Evolutionary conservation across 495 filamentous ascomycete species (phyloP).

Genomic region (Penicillium salamii): DNA sequence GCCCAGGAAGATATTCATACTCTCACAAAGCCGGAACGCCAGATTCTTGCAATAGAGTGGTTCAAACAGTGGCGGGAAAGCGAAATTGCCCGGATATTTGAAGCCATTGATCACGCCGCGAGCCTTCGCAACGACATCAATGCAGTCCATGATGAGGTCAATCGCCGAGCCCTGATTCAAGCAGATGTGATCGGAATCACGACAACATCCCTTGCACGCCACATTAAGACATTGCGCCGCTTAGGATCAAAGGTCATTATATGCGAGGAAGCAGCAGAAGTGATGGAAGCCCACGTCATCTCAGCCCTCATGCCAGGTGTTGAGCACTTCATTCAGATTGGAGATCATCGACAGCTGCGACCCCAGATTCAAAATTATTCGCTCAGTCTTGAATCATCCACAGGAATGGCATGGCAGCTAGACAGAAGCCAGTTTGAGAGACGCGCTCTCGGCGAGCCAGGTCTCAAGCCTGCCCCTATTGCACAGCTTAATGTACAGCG

Average conservation of each 20-base stretch:
- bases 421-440: slow-evolving; percentile 13
- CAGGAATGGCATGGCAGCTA: slow-evolving; percentile 5
- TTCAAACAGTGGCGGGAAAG: slow-evolving; percentile 5
- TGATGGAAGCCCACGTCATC: slow-evolving; percentile 64
- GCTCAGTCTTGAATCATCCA: slow-evolving; percentile 35
- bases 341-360: slow-evolving; percentile 66
- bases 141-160: slow-evolving; percentile 11
- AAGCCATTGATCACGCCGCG: slow-evolving; percentile 2
- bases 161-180: slow-evolving; percentile 7
- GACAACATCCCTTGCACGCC: slow-evolving; percentile 30
- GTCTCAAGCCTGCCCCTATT: slow-evolving; percentile 34
- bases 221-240: slow-evolving; percentile 21
- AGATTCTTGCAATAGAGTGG: slow-evolving; percentile 3
- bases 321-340: slow-evolving; percentile 67
- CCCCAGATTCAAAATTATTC: slow-evolving; percentile 55
- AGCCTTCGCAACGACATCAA: slow-evolving; percentile 3
- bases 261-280: slow-evolving; percentile 70
- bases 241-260: slow-evolving; percentile 53
- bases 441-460: slow-evolving; percentile 10
- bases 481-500: slow-evolving; percentile 60
- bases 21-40: slow-evolving; percentile 3
- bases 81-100: slow-evolving; percentile 5
- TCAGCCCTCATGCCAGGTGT: slow-evolving; percentile 61
- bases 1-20: not conserved
- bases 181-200: slow-evolving; percentile 34